These are phyloP conservation scores for Aspergillus diversus DNA, from an alignment of 495 filamentous ascomycete species.

Conservation along the genomic window DNA sequence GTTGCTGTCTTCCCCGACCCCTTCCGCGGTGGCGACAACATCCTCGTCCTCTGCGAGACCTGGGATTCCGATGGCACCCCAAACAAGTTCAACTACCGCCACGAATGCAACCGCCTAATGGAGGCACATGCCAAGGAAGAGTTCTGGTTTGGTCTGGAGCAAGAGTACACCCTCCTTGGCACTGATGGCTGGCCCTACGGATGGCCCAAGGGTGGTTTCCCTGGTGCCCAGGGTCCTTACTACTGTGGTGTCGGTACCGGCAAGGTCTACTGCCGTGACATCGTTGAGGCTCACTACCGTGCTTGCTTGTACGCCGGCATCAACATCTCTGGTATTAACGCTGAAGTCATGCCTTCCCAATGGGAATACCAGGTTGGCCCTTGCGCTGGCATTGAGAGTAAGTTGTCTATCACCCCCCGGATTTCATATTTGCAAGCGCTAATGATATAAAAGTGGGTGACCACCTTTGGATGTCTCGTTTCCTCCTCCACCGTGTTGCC, in stretches of 20 bases:
- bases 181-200: slow-evolving; percentile 83
- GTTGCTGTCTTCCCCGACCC: slow-evolving; percentile 90
- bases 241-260: slow-evolving; percentile 98
- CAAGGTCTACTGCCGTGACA: slow-evolving; percentile 97
- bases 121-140: slow-evolving; percentile 77
- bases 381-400: slow-evolving; percentile 84
- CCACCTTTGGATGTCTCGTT: slow-evolving; percentile 96
- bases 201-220: slow-evolving; percentile 96
- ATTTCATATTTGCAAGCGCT: slow-evolving; percentile 17
- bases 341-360: slow-evolving; percentile 97
- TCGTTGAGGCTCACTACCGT: slow-evolving; percentile 98
- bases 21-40: slow-evolving; percentile 83
- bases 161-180: slow-evolving; percentile 95
- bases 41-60: slow-evolving; percentile 92
- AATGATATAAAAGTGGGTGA: slow-evolving; percentile 72
- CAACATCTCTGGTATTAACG: slow-evolving; percentile 97
- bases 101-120: slow-evolving; percentile 87
- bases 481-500: slow-evolving; percentile 92
- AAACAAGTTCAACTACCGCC: slow-evolving; percentile 98
- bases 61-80: slow-evolving; percentile 96
- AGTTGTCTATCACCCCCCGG: slow-evolving; percentile 30
- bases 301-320: slow-evolving; percentile 90
- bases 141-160: slow-evolving; percentile 98
- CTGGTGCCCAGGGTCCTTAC: slow-evolving; percentile 96
- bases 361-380: slow-evolving; percentile 99